Conservation (phyloP, 1,284 basidiomycete species). For the Gymnopus androsaceus region DNA sequence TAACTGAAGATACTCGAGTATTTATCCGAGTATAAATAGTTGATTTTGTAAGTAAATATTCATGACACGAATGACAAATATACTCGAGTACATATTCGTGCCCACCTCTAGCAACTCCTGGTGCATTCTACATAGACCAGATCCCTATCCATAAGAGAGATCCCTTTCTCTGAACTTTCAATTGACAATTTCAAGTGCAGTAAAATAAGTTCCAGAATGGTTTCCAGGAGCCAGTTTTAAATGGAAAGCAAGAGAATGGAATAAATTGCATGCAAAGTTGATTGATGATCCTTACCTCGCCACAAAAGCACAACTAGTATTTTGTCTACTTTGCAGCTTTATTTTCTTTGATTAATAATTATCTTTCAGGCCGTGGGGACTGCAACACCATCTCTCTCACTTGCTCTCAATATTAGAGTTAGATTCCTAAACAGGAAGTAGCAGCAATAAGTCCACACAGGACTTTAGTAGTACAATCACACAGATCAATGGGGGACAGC, state of each 20-base stretch:
- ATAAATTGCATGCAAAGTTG: constrained; percentile 1
- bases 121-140: constrained; percentile 8
- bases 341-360: not conserved
- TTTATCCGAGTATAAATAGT: too few species aligned
- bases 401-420: too few species aligned
- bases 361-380: not conserved
- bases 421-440: too few species aligned
- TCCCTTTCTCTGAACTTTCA: not conserved
- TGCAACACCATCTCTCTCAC: constrained; percentile 2
- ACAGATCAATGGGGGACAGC: too few species aligned
- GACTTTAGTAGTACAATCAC: too few species aligned
- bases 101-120: too few species aligned
- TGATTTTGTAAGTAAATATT: too few species aligned
- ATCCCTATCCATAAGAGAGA: not conserved
- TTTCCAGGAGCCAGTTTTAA: constrained; percentile 12
- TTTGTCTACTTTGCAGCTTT: not conserved
- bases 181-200: not conserved
- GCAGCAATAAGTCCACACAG: too few species aligned
- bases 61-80: too few species aligned
- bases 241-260: constrained; percentile 7
- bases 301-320: constrained; percentile 2
- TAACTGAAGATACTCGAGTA: too few species aligned
- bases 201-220: constrained; percentile 14
- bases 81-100: too few species aligned
- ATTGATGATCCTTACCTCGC: not conserved